Conservation (phyloP, 2,329 filamentous ascomycete species). For the Beauveria sp. region DNA sequence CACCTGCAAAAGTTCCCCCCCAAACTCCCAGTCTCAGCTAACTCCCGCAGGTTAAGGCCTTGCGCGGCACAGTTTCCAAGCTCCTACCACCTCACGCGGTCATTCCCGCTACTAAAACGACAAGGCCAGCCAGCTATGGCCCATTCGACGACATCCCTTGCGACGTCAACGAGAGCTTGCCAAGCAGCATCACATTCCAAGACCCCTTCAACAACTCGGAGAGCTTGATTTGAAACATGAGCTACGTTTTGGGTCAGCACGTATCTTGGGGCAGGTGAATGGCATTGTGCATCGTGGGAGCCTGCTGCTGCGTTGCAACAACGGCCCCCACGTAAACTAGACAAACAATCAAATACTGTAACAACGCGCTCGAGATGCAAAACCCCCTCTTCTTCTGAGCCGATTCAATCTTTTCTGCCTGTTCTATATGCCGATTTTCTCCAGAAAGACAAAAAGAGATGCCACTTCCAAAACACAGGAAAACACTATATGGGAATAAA, state of each 20-base stretch:
- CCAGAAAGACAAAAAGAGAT: background rate
- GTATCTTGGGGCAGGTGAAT: background rate
- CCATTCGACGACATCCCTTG: background rate
- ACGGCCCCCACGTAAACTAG: background rate
- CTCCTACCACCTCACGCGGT: no score
- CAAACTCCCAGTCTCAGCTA: background rate
- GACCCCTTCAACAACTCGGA: background rate
- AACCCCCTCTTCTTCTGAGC: background rate
- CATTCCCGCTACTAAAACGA: background rate
- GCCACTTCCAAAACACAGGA: background rate
- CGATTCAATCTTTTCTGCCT: background rate
- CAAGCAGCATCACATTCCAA: background rate
- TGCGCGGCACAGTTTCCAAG: no score
- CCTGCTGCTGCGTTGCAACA: background rate
- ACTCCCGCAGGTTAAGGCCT: background rate
- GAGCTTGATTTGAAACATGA: background rate
- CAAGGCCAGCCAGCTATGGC: background rate
- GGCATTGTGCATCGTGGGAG: background rate
- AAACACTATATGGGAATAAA: constrained; percentile 9
- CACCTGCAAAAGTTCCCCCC: background rate
- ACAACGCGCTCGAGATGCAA: background rate
- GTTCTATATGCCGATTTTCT: constrained; percentile 10
- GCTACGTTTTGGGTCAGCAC: background rate
- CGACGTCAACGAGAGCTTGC: background rate
- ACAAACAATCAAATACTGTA: background rate